Evolutionary conservation across 192 early-diverging fungal genomes (phyloP).

Genomic region (Rhizophagus clarus): DNA sequence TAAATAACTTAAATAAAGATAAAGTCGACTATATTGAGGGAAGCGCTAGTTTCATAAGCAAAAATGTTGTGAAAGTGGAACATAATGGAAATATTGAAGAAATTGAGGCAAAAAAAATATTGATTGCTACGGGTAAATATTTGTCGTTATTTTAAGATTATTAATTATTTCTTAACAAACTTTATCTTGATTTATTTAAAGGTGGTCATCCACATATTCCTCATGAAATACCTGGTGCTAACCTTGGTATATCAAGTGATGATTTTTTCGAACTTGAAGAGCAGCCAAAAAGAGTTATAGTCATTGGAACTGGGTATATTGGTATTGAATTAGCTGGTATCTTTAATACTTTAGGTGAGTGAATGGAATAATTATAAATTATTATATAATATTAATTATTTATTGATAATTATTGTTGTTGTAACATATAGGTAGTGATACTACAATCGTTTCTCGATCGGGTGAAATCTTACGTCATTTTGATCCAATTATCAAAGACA

Average conservation of each 20-base stretch:
- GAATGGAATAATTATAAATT: background rate
- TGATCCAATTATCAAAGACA: conserved; percentile 81
- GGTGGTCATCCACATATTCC: conserved; percentile 79
- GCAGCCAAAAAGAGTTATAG: conserved; percentile 89
- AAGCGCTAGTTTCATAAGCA: conserved; percentile 80
- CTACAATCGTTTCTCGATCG: conserved; percentile 85
- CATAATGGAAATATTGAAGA: conserved; percentile 47
- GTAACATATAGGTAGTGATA: conserved; percentile 53
- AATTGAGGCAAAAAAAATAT: conserved; percentile 78
- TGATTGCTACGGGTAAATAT: conserved; percentile 82
- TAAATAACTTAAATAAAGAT: conserved; percentile 86
- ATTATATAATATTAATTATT: background rate
- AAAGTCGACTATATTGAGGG: conserved; percentile 83
- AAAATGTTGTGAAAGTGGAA: conserved; percentile 46
- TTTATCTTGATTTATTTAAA: conserved; percentile 8
- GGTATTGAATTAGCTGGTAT: conserved; percentile 95
- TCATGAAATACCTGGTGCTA: conserved; percentile 73
- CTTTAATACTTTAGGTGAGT: conserved; percentile 80
- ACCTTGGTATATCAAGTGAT: conserved; percentile 89
- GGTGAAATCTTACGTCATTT: conserved; percentile 83
- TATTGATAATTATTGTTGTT: background rate
- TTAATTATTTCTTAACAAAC: background rate
- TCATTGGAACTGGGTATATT: conserved; percentile 94
- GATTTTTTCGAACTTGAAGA: conserved; percentile 94
- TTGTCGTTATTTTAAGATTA: conserved; percentile 32